Base-by-base conservation (phyloP, 208 protist genomes). In the Leptomonas pyrrhocoris region DNA sequence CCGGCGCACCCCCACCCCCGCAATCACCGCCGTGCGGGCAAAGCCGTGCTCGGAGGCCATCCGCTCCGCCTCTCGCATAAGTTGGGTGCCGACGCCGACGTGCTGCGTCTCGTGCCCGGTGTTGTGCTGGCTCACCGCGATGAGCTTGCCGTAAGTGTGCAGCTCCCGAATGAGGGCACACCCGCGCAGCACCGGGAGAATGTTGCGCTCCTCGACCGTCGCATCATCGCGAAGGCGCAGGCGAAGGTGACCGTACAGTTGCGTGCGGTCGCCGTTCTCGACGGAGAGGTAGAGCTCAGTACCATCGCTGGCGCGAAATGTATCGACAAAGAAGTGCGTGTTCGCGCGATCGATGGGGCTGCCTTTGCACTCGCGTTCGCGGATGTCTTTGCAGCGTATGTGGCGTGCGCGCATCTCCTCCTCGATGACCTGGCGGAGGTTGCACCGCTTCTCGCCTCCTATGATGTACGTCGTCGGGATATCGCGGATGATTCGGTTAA, bases 401-500 rank as follows among this genome's bases (percentile, higher is more conserved):
- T 96, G 86, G 13, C 96, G 74, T 48, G 88, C 81, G n/a, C 89
- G 79, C 95, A 99, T 98, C 73, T 98, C 88, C 7, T 73, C 77
- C 56, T 99, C 90, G 57, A 98, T 97, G 2, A 99, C 81, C 74
- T 99, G 97, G n/a, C 99, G 90, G 45, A 99, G 80, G 79, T 99
- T 99, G 58, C 96, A 98, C 25, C 94, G 88, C 77, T 98, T 94
- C 48, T 99, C 98, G 46, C 99, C 99, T 40, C 87, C 92, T 21
- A 98, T 93, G 36, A 99, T 99, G 70, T 99, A 97, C 11, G 97
- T 98, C 59, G 98, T 97, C 23, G 99, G 99, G 57, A 99, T 99
- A 82, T 99, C 99, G 30, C 98, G 86, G 58, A 99, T 97, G 48
- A 99, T 98, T 36, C 98, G 88, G 86, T 99, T 99, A 2, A 99